Conservation (phyloP, 176 grass and related monocot species). For the maize (Zea mays) region DNA sequence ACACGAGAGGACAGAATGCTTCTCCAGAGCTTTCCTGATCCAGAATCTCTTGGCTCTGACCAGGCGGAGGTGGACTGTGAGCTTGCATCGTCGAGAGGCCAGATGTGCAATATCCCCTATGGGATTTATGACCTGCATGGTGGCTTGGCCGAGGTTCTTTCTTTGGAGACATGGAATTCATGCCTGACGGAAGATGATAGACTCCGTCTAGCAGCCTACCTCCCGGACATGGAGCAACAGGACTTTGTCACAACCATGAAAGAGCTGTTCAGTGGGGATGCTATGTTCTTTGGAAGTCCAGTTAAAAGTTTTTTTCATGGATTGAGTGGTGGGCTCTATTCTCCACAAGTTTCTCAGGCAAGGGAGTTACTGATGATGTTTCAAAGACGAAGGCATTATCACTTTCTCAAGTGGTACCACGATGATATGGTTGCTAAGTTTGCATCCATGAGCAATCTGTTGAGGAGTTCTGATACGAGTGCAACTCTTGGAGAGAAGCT, state of each 20-base stretch:
- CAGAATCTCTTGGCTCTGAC: constrained; percentile 54
- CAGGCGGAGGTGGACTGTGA: constrained; percentile 62
- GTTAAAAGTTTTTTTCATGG: constrained; percentile 44
- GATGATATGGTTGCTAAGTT: constrained; percentile 56
- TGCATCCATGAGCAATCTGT: constrained; percentile 48
- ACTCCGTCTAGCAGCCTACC: constrained; percentile 56
- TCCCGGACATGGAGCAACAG: constrained; percentile 75
- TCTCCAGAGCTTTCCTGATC: constrained; percentile 34
- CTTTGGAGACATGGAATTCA: constrained; percentile 80
- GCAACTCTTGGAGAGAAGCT: constrained; percentile 45
- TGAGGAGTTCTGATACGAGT: constrained; percentile 35
- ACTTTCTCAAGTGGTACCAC: constrained; percentile 67
- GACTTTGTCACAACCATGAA: constrained; percentile 58
- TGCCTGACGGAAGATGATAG: constrained; percentile 81
- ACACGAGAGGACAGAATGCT: constrained; percentile 51
- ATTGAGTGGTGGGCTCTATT: constrained; percentile 76
- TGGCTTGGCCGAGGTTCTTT: constrained; percentile 61
- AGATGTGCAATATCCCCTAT: constrained; percentile 76
- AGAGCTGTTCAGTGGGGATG: constrained; percentile 56
- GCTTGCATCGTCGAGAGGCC: constrained; percentile 49
- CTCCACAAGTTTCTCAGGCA: constrained; percentile 60
- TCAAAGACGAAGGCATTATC: constrained; percentile 62
- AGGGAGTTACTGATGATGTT: constrained; percentile 58
- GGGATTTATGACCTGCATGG: constrained; percentile 68
- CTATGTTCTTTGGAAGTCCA: constrained; percentile 76